Percentiles rank a stretch among this genome's conserved stretches.
Evolutionary conservation across 441 rosid genomes (phyloP).

Genomic region (Adansonia madagascariensis): DNA sequence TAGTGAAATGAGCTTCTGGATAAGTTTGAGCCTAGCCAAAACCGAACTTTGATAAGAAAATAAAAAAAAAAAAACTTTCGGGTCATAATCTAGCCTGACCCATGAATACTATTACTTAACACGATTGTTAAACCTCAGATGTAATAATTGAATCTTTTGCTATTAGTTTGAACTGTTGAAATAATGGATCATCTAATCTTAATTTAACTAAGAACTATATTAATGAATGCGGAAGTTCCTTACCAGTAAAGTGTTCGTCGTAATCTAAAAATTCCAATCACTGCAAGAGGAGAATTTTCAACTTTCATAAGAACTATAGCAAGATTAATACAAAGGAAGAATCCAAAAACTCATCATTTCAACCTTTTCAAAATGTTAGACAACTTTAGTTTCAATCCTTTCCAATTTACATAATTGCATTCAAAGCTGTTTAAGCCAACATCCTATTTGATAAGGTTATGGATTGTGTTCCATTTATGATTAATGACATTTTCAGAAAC

Average conservation of each 20-base stretch:
- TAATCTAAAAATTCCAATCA: constrained; percentile 49
- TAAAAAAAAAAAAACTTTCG: too few relatives aligned
- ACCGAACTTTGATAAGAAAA: too few relatives aligned
- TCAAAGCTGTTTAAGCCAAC: background rate
- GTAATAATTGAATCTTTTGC: too few relatives aligned
- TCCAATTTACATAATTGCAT: background rate
- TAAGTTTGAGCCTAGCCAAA: too few relatives aligned
- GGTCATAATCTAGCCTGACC: too few relatives aligned
- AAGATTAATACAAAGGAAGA: background rate
- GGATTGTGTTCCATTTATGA: background rate
- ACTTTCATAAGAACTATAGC: constrained; percentile 17
- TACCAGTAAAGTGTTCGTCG: constrained; percentile 47
- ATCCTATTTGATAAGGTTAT: background rate
- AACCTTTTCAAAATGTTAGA: too few relatives aligned
- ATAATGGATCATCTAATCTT: too few relatives aligned
- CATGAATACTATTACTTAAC: too few relatives aligned
- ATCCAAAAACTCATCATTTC: background rate
- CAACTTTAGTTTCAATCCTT: too few relatives aligned
- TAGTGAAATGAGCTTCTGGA: too few relatives aligned
- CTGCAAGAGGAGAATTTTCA: constrained; percentile 39
- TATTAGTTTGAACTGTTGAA: too few relatives aligned
- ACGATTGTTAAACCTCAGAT: too few relatives aligned
- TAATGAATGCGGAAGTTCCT: constrained; percentile 20
- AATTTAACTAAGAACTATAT: background rate
- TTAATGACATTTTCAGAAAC: background rate